Evolutionary conservation across 2,329 filamentous ascomycete species (phyloP), one percentile per base, ranked within the genome.

Genomic region (Colletotrichum sp.): DNA sequence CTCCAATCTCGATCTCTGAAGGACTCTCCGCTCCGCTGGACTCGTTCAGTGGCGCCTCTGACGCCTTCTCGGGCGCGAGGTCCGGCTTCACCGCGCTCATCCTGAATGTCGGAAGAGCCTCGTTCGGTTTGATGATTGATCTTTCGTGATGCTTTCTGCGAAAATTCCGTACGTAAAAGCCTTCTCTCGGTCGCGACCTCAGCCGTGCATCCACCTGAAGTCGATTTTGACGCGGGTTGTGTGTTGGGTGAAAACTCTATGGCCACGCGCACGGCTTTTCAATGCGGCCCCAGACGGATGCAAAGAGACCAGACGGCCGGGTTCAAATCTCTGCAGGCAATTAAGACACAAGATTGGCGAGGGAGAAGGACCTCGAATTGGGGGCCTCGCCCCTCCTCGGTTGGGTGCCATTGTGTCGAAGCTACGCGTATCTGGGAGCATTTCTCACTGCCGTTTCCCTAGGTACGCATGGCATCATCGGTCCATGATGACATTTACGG

Each of bases 401-500:
- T 55, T 61, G n/a, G 8, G 15, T 28, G 21, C 5, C 9, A 48
- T 24, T 24, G 18, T 6, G 52, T 26, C 18, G 15, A 24, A 6
- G 1, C 5, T 61, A 26, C 24, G 28, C 30, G 5, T 32, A 34
- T 61, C 16, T 61, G 18, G 1, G 57, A 61, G 57, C 12, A 15
- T 52, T 64, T 9, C 32, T 18, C 58, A 34, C 24, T 68, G 57
- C 43, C 64, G 43, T 68, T 28, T 68, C 32, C 38, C 34, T 58
- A 32, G 73, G 73, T 24, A 6, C 30, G 21, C 24, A 75, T 75
- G 69, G 73, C 73, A 75, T 75, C 73, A 75, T 75, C 64, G 21
- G 18, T 75, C 69, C 57, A 75, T 75, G 73, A 75, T 75, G 73
- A 65, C 73, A 68, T 72, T 68, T 24, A 70, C 64, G 21, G 70